Evolutionary conservation across 495 filamentous ascomycete species (phyloP), one percentile per base, ranked within the genome.

Genomic region (Aspergillus sclerotiicarbonarius): DNA sequence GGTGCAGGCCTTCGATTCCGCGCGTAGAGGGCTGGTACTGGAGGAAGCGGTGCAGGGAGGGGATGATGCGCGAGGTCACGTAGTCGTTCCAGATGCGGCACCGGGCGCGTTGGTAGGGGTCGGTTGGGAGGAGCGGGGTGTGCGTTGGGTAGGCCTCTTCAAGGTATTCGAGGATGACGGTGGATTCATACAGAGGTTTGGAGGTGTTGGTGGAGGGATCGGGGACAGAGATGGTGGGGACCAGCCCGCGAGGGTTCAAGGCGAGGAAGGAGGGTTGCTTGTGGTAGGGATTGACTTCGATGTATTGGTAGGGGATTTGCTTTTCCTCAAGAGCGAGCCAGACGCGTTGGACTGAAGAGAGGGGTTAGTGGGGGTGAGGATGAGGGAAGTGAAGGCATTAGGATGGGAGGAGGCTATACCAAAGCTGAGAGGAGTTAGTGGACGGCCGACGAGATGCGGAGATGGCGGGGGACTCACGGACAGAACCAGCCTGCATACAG

Each of bases 301-400:
- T 79, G 68, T 88, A 90, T 64, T 90, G 80, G 66, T 90, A 84
- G 41, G 84, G 83, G 51, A 88, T 85, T n/a, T 75, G 56, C 63
- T 90, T 90, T 70, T 90, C 87, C 62, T 81, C 82, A 35, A 90
- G 75, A 12, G 83, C 81, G 56, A 86, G 80, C 83, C 85, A 90
- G 19, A 80, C 77, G 12, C 86, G 79, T 68, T 90, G 86, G 6
- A 89, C 76, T 76, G 45, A 30, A 25, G 3, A 18, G 25, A 61
- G 43, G 41, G 20, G 31, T 55, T 54, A 32, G 13, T 50, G 21
- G n/a, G 46, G 21, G 19, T 49, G 5, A 2, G 21, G 0, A 25
- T 29, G 46, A n/a, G 16, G 46, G 21, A 25, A 13, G 16, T 48
- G n/a, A n/a, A n/a, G n/a, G n/a, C n/a, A n/a, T n/a, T n/a, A n/a